Base-by-base conservation (phyloP, 1,284 basidiomycete species). In the Ceratobasidium sp. region DNA sequence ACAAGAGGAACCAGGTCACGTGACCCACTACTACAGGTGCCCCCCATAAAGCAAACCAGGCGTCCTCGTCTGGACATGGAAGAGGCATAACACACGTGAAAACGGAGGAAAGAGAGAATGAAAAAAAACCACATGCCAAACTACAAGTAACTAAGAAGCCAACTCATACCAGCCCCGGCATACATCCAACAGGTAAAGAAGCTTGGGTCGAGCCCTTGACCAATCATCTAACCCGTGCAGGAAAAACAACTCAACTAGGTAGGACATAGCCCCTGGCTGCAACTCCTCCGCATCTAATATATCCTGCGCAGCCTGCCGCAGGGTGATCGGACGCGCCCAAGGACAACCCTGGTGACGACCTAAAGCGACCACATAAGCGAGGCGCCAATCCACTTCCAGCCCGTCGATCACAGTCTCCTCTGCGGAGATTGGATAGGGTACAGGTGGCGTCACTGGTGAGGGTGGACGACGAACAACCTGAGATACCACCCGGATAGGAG, bases 151-250 rank as follows among this genome's bases (percentile, higher is more conserved):
- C 56, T 36, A 4, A 4, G 56, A 19, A 19, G 56, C 56, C 17
- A 59, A 17, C 8, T 29, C 27, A 59, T 33, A 59, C 56, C 29
- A 59, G 7, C 56, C 56, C 11, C 5, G 7, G n/a, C 15, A 14
- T 9, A 59, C 17, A 59, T 59, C 56, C 8, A 9, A 19, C 14
- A 59, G 11, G 27, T 31, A 36, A 7, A 54, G 4, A 14, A 27
- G 24, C n/a, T 27, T 27, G 5, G 56, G 56, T 4, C 56, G 27
- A 5, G 56, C 56, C 3, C 5, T 4, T 5, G 27, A 33, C 56
- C 56, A 59, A 19, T 59, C 56, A 59, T 19, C 31, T 19, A 59
- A 59, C 5, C 56, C 31, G 29, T 59, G 56, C 4, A 36, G 56
- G 31, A 59, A 59, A n/a, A 59, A 36, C 6, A 59, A 4, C 11